phyloP scores from a whole-genome alignment of 306 rosid genomes.

The Datisca glomerata region DNA sequence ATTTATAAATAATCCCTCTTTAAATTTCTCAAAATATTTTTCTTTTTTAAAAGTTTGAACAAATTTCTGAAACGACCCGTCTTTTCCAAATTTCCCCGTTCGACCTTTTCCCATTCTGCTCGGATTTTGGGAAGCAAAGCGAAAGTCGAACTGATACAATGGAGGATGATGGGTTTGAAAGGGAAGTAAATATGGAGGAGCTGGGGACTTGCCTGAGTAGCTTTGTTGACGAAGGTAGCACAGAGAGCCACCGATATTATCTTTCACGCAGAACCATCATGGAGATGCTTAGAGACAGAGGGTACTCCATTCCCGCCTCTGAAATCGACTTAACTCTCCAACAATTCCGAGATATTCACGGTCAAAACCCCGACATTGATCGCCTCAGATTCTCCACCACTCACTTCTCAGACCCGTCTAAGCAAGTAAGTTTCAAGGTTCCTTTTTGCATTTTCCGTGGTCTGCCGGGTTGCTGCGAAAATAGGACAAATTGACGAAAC shows the following conservation, averaged over 20 bases:
- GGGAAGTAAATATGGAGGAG: constrained; percentile 9
- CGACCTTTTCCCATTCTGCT: no score
- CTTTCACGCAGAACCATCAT: constrained; percentile 54
- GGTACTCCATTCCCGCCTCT: constrained; percentile 37
- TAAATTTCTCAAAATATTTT: no score
- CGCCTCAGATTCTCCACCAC: constrained; percentile 61
- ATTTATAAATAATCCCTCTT: no score
- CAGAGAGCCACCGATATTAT: constrained; percentile 63
- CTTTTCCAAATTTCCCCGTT: no score
- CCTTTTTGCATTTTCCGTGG: neutral
- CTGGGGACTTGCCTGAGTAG: constrained; percentile 33
- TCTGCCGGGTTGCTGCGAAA: no score
- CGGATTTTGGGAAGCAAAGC: no score
- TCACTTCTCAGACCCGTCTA: constrained; percentile 50
- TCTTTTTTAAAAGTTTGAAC: no score
- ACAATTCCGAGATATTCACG: constrained; percentile 44
- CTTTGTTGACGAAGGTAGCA: constrained; percentile 40
- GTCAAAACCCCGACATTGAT: constrained; percentile 41
- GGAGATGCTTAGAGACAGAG: constrained; percentile 90
- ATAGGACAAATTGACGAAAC: no score
- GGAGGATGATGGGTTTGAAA: constrained; percentile 10
- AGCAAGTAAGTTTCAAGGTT: constrained; percentile 20
- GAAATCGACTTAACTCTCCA: constrained; percentile 52
- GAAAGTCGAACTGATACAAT: no score
- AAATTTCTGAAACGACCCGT: no score